A percentile compares a stretch with the other conserved stretches of the same genome.
phyloP scores from a whole-genome alignment of 2,329 filamentous ascomycete genomes.

The Capronia americana region DNA sequence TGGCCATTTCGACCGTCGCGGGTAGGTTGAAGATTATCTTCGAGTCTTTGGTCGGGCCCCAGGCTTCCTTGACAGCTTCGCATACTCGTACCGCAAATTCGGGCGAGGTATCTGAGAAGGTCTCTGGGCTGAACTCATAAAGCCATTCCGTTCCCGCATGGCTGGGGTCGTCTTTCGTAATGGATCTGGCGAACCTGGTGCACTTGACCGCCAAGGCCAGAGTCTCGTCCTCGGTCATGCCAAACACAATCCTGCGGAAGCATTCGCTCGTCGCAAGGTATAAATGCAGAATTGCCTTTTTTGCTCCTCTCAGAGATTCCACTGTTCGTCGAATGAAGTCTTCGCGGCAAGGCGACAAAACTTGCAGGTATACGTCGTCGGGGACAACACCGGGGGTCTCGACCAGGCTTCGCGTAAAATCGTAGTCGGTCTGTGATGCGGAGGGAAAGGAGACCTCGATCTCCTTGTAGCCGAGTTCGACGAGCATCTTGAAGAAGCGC shows the following conservation, averaged over 20 bases:
- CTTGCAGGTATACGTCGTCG: slow-evolving; percentile 89
- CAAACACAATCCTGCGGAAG: slow-evolving; percentile 90
- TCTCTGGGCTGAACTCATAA: slow-evolving; percentile 59
- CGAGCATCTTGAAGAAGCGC: slow-evolving; percentile 92
- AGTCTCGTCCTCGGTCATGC: slow-evolving; percentile 80
- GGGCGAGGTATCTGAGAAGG: slow-evolving; percentile 86
- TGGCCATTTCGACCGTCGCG: slow-evolving; percentile 92
- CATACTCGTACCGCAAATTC: slow-evolving; percentile 85
- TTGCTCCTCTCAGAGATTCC: slow-evolving; percentile 83
- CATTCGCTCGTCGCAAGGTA: slow-evolving; percentile 96
- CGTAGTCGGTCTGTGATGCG: slow-evolving; percentile 92
- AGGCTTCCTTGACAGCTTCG: slow-evolving; percentile 91
- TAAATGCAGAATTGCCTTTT: slow-evolving; percentile 93
- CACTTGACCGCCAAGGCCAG: slow-evolving; percentile 83
- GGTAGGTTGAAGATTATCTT: slow-evolving; percentile 97
- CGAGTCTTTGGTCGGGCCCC: slow-evolving; percentile 76
- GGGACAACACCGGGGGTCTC: slow-evolving; percentile 83
- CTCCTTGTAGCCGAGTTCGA: slow-evolving; percentile 93
- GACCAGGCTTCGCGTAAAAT: slow-evolving; percentile 87
- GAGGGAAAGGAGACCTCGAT: slow-evolving; percentile 97
- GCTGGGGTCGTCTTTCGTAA: slow-evolving; percentile 79
- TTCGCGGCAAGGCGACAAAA: slow-evolving; percentile 87
- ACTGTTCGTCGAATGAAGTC: slow-evolving; percentile 91
- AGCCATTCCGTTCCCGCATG: slow-evolving; percentile 63
- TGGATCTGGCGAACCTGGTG: slow-evolving; percentile 81